Evolutionary conservation across 768 basidiomycete genomes (phyloP).

Genomic region (Collybia nuda): DNA sequence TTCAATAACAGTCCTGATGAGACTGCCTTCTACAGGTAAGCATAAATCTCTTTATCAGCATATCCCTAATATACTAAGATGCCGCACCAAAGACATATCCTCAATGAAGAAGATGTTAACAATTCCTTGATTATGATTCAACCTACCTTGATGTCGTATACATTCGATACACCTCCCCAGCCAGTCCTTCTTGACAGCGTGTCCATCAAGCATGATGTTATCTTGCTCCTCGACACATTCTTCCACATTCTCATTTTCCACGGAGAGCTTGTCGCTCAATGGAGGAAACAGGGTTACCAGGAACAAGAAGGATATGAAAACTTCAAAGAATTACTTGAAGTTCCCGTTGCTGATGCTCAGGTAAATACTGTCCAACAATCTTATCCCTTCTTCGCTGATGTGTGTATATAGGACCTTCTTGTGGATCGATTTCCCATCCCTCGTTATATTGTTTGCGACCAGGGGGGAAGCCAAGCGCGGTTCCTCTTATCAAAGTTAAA

Average conservation of each 20-base stretch:
- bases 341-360: slow-evolving; percentile 88
- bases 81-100: slow-evolving; percentile 64
- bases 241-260: slow-evolving; percentile 99
- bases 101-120: slow-evolving; percentile 98
- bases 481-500: slow-evolving; percentile 96
- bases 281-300: slow-evolving; percentile 98
- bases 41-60: slow-evolving; percentile 3
- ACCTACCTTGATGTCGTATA: slow-evolving; percentile 98
- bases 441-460: slow-evolving; percentile 96
- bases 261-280: slow-evolving; percentile 94
- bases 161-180: slow-evolving; percentile 86
- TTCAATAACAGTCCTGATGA: slow-evolving; percentile 99
- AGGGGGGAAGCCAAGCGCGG: slow-evolving; percentile 97
- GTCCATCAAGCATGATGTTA: slow-evolving; percentile 95
- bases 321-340: slow-evolving; percentile 89
- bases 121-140: slow-evolving; percentile 99
- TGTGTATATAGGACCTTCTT: slow-evolving; percentile 71
- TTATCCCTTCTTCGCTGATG: not conserved
- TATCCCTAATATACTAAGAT: slow-evolving; percentile 3
- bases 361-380: slow-evolving; percentile 31
- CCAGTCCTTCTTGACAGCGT: slow-evolving; percentile 97
- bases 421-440: slow-evolving; percentile 97
- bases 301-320: slow-evolving; percentile 99
- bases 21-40: slow-evolving; percentile 94
- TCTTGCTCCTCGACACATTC: slow-evolving; percentile 96